Evolutionary conservation across 1,139 yeast species (phyloP), one percentile per base, ranked within the genome.

Genomic region (Scheffersomyces segobiensis): DNA sequence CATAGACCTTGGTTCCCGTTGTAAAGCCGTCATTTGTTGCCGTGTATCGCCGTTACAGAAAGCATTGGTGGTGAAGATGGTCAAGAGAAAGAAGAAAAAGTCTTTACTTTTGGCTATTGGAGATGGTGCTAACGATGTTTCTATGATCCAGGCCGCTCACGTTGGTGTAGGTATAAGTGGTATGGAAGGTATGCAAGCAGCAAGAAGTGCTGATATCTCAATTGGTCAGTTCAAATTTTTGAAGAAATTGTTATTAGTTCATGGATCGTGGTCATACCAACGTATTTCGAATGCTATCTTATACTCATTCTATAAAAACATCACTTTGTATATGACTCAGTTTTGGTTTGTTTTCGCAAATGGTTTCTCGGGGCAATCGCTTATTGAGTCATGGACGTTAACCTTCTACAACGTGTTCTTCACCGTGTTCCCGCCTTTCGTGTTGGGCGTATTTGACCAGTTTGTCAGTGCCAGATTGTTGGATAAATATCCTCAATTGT

Each of bases 161-260:
- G 97, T 95, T 55, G 99, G 99, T 60, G 96, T 95, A 52, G 99
- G 99, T 71, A 95, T 95, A 65, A 91, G 96, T 69, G 99, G 99
- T 66, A 91, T 92, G 91, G 99, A 96, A 77, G 99, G 99, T 66
- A 93, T 93, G 93, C 99, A 96, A 74, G 99, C 99, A 8, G 98
- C 99, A 0, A 84, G 99, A 73, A 88, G 96, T 73, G 99, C 99
- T 0, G 99, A 96, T 79, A 87, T 95, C 60, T 93, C 98, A 0
- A 92, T 96, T 74, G 99, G 98, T 0, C 99, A 96, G 72, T 96
- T 96, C 83, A 87, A 88, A 71, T 95, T 85, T 70, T 82, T 96
- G 76, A 85, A 87, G 65, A 93, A 91, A 70, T 76, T 96, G 58
- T 76, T 96, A 55, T 80, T 96, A 53, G 99, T 96, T 10, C 99